A percentile compares a stretch with the other conserved stretches of the same genome.
Evolutionary conservation across 805 yeast genomes (phyloP).

Genomic region (Pichia membranifaciens): DNA sequence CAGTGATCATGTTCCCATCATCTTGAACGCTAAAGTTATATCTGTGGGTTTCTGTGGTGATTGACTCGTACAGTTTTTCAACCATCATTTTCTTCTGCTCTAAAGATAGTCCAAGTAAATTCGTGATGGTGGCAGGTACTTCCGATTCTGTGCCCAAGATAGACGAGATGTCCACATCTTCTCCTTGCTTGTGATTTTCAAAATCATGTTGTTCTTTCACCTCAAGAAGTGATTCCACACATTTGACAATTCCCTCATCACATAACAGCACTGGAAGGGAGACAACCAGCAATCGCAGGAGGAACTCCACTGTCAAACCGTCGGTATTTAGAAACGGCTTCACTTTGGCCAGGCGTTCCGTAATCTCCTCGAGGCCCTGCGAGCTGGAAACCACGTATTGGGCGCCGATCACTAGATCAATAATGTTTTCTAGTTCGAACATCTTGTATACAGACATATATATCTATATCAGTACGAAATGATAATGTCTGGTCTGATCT

Average conservation of each 20-base stretch:
- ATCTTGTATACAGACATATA: not conserved
- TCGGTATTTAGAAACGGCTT: not conserved
- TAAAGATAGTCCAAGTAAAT: not conserved
- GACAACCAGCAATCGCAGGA: not conserved
- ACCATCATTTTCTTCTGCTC: not conserved
- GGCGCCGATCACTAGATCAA: not conserved
- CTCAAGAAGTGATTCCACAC: not conserved
- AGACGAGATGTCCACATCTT: no score
- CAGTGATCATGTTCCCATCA: not conserved
- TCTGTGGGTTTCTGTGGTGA: not conserved
- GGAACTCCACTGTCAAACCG: not conserved
- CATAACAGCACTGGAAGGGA: not conserved
- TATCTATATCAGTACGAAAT: no score
- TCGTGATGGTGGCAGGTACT: not conserved
- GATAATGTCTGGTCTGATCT: no score
- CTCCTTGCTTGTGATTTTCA: no score
- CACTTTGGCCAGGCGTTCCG: not conserved
- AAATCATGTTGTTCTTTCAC: no score
- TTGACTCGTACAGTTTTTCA: not conserved
- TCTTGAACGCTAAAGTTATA: conserved; percentile 4
- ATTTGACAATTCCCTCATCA: not conserved
- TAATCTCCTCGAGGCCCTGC: not conserved
- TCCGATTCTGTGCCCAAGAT: no score
- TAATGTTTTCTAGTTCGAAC: not conserved
- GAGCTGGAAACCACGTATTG: not conserved